Evolutionary conservation across 345 rosid species (phyloP), one percentile per base, ranked within the genome.

Genomic region (Ceriops decandra): DNA sequence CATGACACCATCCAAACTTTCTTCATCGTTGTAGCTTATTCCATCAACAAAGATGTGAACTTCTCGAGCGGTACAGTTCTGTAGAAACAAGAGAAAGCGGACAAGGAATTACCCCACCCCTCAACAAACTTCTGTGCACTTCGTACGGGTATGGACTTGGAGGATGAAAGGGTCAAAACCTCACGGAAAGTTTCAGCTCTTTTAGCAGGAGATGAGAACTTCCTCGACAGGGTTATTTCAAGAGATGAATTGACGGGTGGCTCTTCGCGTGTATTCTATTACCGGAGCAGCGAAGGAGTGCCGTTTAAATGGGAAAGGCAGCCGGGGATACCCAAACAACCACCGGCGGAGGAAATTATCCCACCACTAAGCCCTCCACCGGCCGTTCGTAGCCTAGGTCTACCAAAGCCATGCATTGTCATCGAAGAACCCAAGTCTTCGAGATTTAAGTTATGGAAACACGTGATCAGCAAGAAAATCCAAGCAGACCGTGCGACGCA

Each of bases 301-400:
- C 89, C 87, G 9, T 84, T 84, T 24, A 19, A 63, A 15, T 84
- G 87, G 87, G 85, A 84, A 57, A 73, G 8, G 68, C 72, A 60
- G 63, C 87, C 87, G 0, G 85, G 84, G 52, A 82, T 76, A 6
- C 84, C 84, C 5, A 66, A 69, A 62, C 36, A 77, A 31, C 69
- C 57, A 0, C 82, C 74, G 0, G 24, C 51, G 60, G 67, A 31
- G 3, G 73, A 72, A 9, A 38, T 31, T 20, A 59, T 77, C 24
- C 76, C 76, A 0, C 76, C 76, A 0, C 54, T 72, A 17, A 47
- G 52, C 68, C 97, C 92, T 24, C 96, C 97, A 1, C 98, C 98
- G 0, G 96, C 98, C 0, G 6, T 82, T 36, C 74, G 82, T 9
- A 85, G 92, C 76, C 73, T 70, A 9, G 75, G 79, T 20, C 78